A percentile compares a stretch with the other conserved stretches of the same genome.
Conservation (phyloP, 1,284 basidiomycete species). For the Trichosporon inkin region DNA sequence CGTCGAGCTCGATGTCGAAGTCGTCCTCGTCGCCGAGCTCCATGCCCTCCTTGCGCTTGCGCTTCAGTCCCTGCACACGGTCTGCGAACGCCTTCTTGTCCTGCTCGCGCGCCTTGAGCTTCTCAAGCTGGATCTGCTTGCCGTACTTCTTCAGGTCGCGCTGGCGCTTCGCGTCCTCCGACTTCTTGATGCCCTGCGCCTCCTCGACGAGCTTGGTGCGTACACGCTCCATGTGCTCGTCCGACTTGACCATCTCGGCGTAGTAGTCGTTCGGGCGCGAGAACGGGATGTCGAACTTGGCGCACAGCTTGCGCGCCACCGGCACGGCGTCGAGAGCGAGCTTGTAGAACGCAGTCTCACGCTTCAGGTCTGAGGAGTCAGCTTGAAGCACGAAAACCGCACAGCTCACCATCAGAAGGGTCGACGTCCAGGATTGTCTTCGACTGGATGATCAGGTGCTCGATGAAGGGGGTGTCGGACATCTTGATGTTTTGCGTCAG, state of each 20-base stretch:
- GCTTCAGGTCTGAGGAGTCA: slow-evolving; percentile 64
- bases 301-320: slow-evolving; percentile 67
- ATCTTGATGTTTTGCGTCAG: slow-evolving; percentile 75
- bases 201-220: slow-evolving; percentile 88
- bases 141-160: slow-evolving; percentile 97
- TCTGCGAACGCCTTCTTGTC: slow-evolving; percentile 82
- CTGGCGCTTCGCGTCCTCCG: slow-evolving; percentile 86
- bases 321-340: slow-evolving; percentile 82
- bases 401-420: slow-evolving; percentile 53
- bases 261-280: slow-evolving; percentile 93
- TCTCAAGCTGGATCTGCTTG: slow-evolving; percentile 89
- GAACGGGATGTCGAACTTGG: slow-evolving; percentile 71
- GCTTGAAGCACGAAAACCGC: not conserved
- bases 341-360: slow-evolving; percentile 96
- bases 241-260: slow-evolving; percentile 98
- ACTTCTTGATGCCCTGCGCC: slow-evolving; percentile 77
- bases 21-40: slow-evolving; percentile 59
- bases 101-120: slow-evolving; percentile 69
- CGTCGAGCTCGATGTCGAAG: slow-evolving; percentile 22
- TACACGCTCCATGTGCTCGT: slow-evolving; percentile 96
- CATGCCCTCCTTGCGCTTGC: slow-evolving; percentile 80
- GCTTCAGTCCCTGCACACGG: slow-evolving; percentile 73
- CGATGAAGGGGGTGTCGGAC: slow-evolving; percentile 75
- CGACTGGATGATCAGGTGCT: slow-evolving; percentile 72
- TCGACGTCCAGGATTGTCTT: slow-evolving; percentile 71